Percentiles rank a stretch among this genome's conserved stretches.
Evolutionary conservation across 1,139 yeast genomes (phyloP).

Genomic region (Blastobotrys capitulatus): DNA sequence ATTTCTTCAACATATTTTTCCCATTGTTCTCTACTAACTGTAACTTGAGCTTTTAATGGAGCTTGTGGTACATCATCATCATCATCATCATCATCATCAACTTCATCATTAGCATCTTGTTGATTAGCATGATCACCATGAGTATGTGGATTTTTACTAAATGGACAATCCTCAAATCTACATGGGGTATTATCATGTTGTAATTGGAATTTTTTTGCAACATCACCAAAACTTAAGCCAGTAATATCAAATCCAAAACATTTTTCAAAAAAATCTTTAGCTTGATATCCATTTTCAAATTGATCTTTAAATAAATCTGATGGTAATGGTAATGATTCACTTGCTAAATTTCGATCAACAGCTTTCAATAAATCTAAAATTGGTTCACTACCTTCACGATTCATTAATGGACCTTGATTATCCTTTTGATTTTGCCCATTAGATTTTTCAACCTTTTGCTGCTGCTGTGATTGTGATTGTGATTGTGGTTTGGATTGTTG

Average conservation of each 20-base stretch:
- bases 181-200: conserved; percentile 4
- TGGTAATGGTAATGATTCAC: neutral
- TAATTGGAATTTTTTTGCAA: conserved; percentile 7
- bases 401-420: neutral
- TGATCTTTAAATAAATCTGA: conserved; percentile 2
- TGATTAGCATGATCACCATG: no score
- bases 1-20: neutral
- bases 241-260: conserved; percentile 18
- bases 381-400: neutral
- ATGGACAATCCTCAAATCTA: conserved; percentile 7
- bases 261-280: conserved; percentile 14
- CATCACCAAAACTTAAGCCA: conserved; percentile 14
- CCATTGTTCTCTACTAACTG: neutral
- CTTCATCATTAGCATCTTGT: no score
- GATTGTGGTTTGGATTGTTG: neutral
- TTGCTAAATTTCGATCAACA: neutral
- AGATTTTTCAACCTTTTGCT: neutral
- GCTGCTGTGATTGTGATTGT: no score
- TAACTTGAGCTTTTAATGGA: neutral
- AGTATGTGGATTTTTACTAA: neutral
- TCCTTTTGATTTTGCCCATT: neutral
- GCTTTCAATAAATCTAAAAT: neutral
- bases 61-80: neutral
- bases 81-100: neutral
- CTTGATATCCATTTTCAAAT: conserved; percentile 2